Evolutionary conservation across 2,329 filamentous ascomycete species (phyloP).

Genomic region (Sclerotinia sclerotiorum): DNA sequence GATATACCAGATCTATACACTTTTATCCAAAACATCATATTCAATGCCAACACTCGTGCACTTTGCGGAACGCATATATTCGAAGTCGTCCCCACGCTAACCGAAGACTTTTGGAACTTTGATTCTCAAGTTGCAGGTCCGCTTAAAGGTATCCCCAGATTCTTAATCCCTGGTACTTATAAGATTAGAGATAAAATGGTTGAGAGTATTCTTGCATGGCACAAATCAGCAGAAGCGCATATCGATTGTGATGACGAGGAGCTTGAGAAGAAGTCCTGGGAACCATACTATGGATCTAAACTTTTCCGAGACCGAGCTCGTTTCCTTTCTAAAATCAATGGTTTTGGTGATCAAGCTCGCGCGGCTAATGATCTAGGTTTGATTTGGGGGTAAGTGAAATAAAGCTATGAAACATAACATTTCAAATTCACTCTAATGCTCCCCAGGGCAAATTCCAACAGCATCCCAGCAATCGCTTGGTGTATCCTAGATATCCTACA

Average conservation of each 20-base stretch:
- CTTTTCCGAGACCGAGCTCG: constrained; percentile 34
- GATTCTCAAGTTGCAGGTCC: constrained; percentile 31
- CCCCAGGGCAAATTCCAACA: constrained; percentile 35
- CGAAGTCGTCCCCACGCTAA: constrained; percentile 34
- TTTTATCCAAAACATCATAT: constrained; percentile 34
- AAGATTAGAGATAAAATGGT: constrained; percentile 32
- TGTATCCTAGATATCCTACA: constrained; percentile 33
- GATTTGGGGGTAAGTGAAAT: constrained; percentile 32
- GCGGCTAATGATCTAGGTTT: constrained; percentile 32
- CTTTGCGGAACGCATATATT: constrained; percentile 38
- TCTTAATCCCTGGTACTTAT: constrained; percentile 35
- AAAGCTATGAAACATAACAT: not conserved
- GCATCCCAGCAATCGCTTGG: constrained; percentile 36
- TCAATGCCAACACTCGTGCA: constrained; percentile 34
- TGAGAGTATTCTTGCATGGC: constrained; percentile 36
- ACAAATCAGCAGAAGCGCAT: constrained; percentile 29
- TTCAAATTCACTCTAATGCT: constrained; percentile 8
- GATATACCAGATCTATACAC: constrained; percentile 34
- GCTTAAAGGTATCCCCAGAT: constrained; percentile 34
- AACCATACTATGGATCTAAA: constrained; percentile 38
- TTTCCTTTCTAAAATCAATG: constrained; percentile 21
- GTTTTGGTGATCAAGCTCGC: constrained; percentile 23
- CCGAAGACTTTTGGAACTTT: constrained; percentile 39
- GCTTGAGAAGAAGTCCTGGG: constrained; percentile 33
- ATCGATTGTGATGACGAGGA: constrained; percentile 27